phyloP scores from a whole-genome alignment of 371 early-diverging fungal species.

The Synchytrium microbalum region DNA sequence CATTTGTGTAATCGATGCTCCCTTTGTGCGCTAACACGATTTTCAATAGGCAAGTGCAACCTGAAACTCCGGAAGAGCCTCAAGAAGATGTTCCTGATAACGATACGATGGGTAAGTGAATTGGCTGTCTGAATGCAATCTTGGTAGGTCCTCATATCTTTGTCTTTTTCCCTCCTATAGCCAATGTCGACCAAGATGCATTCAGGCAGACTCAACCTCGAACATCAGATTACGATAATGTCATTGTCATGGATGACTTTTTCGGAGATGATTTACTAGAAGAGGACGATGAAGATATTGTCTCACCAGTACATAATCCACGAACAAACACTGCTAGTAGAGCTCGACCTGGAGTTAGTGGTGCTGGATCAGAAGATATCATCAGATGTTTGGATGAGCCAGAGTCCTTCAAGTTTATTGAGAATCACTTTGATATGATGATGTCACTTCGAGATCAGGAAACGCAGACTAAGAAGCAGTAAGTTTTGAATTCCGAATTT shows the following conservation, averaged over 20 bases:
- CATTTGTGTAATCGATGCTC: background rate
- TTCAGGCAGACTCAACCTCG: conserved; percentile 25
- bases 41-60: no score
- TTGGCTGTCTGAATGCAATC: no score
- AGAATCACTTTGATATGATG: conserved; percentile 60
- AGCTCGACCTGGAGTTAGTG: no score
- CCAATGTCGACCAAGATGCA: conserved; percentile 54
- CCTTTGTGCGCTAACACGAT: background rate
- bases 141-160: no score
- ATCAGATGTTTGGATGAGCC: conserved; percentile 17
- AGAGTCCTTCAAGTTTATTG: conserved; percentile 41
- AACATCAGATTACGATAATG: background rate
- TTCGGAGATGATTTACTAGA: no score
- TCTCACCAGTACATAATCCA: conserved; percentile 3
- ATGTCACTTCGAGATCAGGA: conserved; percentile 31
- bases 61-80: no score
- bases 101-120: no score
- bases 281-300: conserved; percentile 5
- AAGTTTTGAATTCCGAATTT: conserved; percentile 4
- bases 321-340: no score
- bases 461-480: conserved; percentile 23
- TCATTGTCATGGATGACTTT: no score
- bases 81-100: no score
- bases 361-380: conserved; percentile 9
- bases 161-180: no score